Evolutionary conservation across 192 early-diverging fungal genomes (phyloP).

Genomic region (Polychytrium aggregatum): DNA sequence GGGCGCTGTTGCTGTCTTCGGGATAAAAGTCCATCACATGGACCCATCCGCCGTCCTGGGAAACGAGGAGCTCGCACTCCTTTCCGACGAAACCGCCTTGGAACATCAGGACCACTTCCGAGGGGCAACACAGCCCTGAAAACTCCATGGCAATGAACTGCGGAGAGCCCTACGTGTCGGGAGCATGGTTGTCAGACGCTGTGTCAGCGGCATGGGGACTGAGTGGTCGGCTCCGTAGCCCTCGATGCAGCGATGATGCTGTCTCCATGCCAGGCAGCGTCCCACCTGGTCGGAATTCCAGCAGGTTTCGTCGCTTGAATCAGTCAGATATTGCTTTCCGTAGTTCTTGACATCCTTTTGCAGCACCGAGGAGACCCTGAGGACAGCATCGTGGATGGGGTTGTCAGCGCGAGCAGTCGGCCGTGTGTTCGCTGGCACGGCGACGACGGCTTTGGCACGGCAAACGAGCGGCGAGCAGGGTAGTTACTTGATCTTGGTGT

Average conservation of each 20-base stretch:
- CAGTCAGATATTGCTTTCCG: constrained; percentile 75
- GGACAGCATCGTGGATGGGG: too few relatives aligned
- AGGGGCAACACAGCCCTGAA: constrained; percentile 23
- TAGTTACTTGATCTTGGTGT: too few relatives aligned
- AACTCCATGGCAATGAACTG: constrained; percentile 70
- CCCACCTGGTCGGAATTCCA: constrained; percentile 85
- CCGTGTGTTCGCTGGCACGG: too few relatives aligned
- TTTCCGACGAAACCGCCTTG: constrained; percentile 85
- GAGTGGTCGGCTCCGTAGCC: not conserved
- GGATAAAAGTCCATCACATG: constrained; percentile 48
- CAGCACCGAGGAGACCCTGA: constrained; percentile 78
- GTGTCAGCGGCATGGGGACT: not conserved
- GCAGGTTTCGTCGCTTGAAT: constrained; percentile 73
- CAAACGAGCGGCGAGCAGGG: too few relatives aligned
- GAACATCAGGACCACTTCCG: constrained; percentile 51
- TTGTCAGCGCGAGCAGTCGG: too few relatives aligned
- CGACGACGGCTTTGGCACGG: too few relatives aligned
- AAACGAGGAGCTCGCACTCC: constrained; percentile 35
- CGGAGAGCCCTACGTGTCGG: constrained; percentile 42
- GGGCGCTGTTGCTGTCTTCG: constrained; percentile 52
- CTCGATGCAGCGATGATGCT: not conserved
- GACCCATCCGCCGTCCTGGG: constrained; percentile 12
- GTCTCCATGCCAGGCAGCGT: not conserved
- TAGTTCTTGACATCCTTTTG: constrained; percentile 63
- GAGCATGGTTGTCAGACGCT: not conserved